These are phyloP conservation scores for Wolfiporia cocos DNA, from an alignment of 1,284 basidiomycete genomes.

Conservation along the genomic window DNA sequence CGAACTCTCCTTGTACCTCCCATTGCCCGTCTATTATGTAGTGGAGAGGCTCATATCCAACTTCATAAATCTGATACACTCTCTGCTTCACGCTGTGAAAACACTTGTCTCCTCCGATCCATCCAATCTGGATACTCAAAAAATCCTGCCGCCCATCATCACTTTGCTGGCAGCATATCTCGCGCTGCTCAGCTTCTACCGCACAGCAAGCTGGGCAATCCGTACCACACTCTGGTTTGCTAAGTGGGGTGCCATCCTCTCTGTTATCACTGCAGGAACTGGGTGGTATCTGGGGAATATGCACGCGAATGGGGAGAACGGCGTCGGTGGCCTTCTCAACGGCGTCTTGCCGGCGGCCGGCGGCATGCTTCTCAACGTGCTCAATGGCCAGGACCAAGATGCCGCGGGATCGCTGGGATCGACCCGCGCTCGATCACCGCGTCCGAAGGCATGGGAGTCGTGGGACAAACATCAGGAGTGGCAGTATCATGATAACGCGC, in stretches of 20 bases:
- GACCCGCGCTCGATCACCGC: slow-evolving; percentile 24
- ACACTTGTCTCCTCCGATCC: slow-evolving; percentile 45
- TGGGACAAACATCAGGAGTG: slow-evolving; percentile 55
- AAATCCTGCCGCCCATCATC: slow-evolving; percentile 66
- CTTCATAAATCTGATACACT: too few species aligned
- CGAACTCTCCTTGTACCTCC: slow-evolving; percentile 48
- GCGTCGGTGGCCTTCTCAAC: slow-evolving; percentile 13
- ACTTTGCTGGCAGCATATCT: slow-evolving; percentile 67
- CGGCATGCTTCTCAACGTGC: slow-evolving; percentile 34
- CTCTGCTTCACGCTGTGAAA: too few species aligned
- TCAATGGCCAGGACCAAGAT: slow-evolving; percentile 36
- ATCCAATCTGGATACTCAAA: slow-evolving; percentile 58
- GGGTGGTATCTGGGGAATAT: slow-evolving; percentile 46
- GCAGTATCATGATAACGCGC: slow-evolving; percentile 41
- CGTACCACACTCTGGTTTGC: slow-evolving; percentile 59
- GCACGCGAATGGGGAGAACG: slow-evolving; percentile 27
- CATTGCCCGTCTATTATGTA: slow-evolving; percentile 47
- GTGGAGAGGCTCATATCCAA: slow-evolving; percentile 43
- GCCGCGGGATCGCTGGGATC: slow-evolving; percentile 24
- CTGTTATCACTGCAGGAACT: slow-evolving; percentile 39
- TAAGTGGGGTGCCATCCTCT: slow-evolving; percentile 68
- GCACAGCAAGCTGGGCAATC: slow-evolving; percentile 69
- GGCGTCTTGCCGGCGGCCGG: slow-evolving; percentile 36
- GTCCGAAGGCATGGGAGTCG: slow-evolving; percentile 60
- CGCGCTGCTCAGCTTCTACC: slow-evolving; percentile 65